These are phyloP conservation scores for Paraconiothyrium sp. DNA, from an alignment of 2,329 filamentous ascomycete genomes.

Conservation along the genomic window DNA sequence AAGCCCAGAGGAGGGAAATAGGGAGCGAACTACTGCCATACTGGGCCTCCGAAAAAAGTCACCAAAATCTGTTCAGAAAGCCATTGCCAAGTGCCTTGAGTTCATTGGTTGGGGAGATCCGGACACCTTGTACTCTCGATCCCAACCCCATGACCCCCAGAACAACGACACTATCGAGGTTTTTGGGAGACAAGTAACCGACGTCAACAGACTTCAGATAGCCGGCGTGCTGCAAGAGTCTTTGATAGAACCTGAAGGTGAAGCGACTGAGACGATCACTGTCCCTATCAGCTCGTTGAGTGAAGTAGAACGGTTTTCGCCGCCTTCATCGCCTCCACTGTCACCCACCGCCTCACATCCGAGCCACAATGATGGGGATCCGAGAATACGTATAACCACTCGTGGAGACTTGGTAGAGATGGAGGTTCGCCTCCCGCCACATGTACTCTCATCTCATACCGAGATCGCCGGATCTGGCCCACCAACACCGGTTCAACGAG, in stretches of 20 bases:
- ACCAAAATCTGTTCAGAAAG: slow-evolving; percentile 30
- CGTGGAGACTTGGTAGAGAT: slow-evolving; percentile 50
- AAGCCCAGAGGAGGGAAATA: slow-evolving; percentile 33
- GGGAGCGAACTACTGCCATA: slow-evolving; percentile 32
- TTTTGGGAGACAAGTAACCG: slow-evolving; percentile 30
- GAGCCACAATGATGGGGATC: slow-evolving; percentile 43
- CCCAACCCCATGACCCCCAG: background rate
- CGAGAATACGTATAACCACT: slow-evolving; percentile 51
- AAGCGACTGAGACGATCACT: slow-evolving; percentile 17
- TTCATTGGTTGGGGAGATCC: slow-evolving; percentile 16
- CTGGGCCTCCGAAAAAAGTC: slow-evolving; percentile 36
- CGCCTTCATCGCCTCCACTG: slow-evolving; percentile 39
- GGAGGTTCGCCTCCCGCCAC: slow-evolving; percentile 49
- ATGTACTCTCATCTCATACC: slow-evolving; percentile 41
- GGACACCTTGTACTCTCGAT: background rate
- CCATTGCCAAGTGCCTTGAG: slow-evolving; percentile 30
- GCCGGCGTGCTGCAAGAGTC: slow-evolving; percentile 24
- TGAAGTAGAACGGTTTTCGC: slow-evolving; percentile 29
- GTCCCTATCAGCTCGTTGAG: slow-evolving; percentile 23
- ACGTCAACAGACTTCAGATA: slow-evolving; percentile 35
- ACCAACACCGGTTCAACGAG: slow-evolving; percentile 18
- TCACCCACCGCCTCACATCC: slow-evolving; percentile 36
- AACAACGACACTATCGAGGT: slow-evolving; percentile 29
- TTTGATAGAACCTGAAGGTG: slow-evolving; percentile 11
- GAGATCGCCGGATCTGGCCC: slow-evolving; percentile 30